Evolutionary conservation across 202 grass and related monocot genomes (phyloP), one percentile per base, ranked within the genome.

Genomic region (Musa balbisiana): DNA sequence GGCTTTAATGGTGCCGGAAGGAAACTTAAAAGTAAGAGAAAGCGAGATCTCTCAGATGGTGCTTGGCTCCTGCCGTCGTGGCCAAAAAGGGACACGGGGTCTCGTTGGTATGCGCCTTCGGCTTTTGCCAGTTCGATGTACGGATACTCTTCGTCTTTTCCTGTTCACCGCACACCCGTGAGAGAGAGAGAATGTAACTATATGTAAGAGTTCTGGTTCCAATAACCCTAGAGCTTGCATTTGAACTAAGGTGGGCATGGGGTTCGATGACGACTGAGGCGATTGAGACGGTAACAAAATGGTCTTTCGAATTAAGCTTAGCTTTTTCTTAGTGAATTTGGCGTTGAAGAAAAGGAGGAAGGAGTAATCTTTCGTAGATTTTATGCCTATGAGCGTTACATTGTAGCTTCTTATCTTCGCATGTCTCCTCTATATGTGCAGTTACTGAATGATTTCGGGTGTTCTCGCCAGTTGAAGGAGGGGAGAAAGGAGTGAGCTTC

Each of bases 1-100:
- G 66, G 27, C 67, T 70, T 70, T 70, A 70, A 70, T 70, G 67
- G 20, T 25, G 49, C 43, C 20, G 67, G 49, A 17, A 29, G 33
- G 14, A n/a, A 50, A 13, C 67, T 17, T 70, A 11, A 20, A 51
- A 70, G 67, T 17, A 70, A 70, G 67, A 70, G 67, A 70, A 70
- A 70, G 67, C 67, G 67, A 16, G 16, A 49, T 70, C 49, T 2
- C 66, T 69, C 65, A 8, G 43, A 21, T 70, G 67, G 67, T 19
- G 67, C 67, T 21, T 20, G 43, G 43, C 17, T n/a, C 27, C 5
- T 51, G 23, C 17, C 67, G 67, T 70, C 19, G 33, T 49, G 43
- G 16, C 43, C 33, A 20, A 69, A 43, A 70, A 51, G 43, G 10
- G 33, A 49, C 67, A 70, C 67, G 67, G 67, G 29, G 17, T 50